Conservation (phyloP, 2,329 filamentous ascomycete species). For the Cytospora mali region DNA sequence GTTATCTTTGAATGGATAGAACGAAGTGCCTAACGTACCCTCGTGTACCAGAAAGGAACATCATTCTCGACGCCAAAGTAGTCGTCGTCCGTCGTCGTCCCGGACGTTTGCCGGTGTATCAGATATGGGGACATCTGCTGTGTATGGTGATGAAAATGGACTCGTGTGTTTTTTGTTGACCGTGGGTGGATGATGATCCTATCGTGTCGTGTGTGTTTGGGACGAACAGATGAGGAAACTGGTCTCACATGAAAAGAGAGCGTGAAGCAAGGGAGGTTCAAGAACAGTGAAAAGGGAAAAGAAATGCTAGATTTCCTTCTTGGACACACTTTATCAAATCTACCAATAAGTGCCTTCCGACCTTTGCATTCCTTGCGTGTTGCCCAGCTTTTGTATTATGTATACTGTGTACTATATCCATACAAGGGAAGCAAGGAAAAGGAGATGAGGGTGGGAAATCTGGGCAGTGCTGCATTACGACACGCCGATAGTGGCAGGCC, state of each 20-base stretch:
- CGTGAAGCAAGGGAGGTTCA: not conserved
- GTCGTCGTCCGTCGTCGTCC: constrained; percentile 5
- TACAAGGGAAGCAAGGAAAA: not conserved
- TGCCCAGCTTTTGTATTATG: too few species aligned
- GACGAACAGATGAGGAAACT: not conserved
- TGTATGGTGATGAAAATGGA: not conserved
- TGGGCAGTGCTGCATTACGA: constrained; percentile 12
- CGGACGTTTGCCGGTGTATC: constrained; percentile 19
- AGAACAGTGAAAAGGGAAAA: not conserved
- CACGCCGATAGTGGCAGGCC: not conserved
- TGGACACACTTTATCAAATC: constrained; percentile 7
- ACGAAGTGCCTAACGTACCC: constrained; percentile 33
- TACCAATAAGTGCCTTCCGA: constrained; percentile 13
- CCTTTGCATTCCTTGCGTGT: not conserved
- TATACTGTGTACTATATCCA: not conserved
- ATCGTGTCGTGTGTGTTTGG: too few species aligned
- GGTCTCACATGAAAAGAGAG: not conserved
- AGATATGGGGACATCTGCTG: constrained; percentile 14
- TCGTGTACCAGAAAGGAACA: constrained; percentile 45
- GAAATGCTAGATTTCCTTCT: constrained; percentile 8
- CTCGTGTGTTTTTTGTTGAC: not conserved
- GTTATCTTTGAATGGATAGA: not conserved
- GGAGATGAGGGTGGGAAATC: constrained; percentile 8
- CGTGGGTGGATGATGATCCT: too few species aligned
- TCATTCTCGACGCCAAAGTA: constrained; percentile 22